A percentile compares a stretch with the other conserved stretches of the same genome.
Conservation (phyloP, 768 basidiomycete species). For the Erythrobasidium yunnanense region DNA sequence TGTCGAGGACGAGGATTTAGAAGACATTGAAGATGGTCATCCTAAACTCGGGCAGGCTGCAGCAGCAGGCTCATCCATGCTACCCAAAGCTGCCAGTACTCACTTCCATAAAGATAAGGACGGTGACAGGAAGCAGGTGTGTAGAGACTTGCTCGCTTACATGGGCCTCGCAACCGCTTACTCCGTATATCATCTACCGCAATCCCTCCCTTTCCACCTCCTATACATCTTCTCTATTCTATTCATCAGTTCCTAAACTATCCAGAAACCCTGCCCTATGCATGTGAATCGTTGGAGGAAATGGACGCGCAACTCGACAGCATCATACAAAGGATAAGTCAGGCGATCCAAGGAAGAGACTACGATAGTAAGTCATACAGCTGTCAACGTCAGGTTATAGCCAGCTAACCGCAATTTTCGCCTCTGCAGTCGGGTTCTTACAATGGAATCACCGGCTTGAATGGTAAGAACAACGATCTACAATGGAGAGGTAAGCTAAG, state of each 20-base stretch:
- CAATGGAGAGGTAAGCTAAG: no score
- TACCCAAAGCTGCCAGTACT: conserved; percentile 22
- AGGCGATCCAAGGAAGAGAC: conserved; percentile 67
- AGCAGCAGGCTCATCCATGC: conserved; percentile 26
- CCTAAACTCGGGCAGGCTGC: conserved; percentile 27
- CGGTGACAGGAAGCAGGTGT: conserved; percentile 5
- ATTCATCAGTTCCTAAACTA: conserved; percentile 31
- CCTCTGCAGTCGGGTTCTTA: conserved; percentile 49
- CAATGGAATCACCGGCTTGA: conserved; percentile 42
- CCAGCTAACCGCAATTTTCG: not conserved
- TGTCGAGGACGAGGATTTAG: conserved; percentile 35
- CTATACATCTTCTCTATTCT: conserved; percentile 31
- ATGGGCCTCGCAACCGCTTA: no score
- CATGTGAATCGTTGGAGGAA: conserved; percentile 43
- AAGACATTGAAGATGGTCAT: conserved; percentile 32
- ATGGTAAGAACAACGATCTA: conserved; percentile 31
- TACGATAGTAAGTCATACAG: conserved; percentile 49
- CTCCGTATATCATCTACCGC: no score
- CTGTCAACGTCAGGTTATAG: not conserved
- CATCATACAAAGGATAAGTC: conserved; percentile 49
- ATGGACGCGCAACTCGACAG: conserved; percentile 45
- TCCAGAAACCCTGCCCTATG: conserved; percentile 41
- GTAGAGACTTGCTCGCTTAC: no score
- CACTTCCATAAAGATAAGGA: not conserved
- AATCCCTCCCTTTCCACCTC: no score